Evolutionary conservation across 1,284 basidiomycete genomes (phyloP).

Genomic region (Anthracocystis setariae): DNA sequence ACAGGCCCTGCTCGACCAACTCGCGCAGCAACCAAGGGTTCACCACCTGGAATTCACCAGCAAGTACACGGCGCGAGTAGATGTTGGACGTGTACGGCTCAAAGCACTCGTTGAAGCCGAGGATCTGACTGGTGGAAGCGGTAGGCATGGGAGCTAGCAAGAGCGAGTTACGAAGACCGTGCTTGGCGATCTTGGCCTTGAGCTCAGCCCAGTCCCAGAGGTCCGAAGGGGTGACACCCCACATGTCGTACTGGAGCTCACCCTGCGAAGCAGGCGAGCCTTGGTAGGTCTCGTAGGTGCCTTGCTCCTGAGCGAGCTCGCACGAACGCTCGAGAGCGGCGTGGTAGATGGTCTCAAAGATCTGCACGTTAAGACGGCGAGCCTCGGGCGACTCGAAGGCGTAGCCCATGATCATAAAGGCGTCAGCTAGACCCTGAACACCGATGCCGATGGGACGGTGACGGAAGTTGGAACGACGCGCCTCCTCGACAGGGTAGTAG

Average conservation of each 20-base stretch:
- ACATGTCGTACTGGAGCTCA: conserved; percentile 92
- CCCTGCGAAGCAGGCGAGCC: conserved; percentile 91
- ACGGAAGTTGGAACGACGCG: conserved; percentile 92
- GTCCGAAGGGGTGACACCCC: conserved; percentile 90
- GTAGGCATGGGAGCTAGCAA: conserved; percentile 97
- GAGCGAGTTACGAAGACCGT: conserved; percentile 93
- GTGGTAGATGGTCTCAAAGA: conserved; percentile 99
- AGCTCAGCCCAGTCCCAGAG: conserved; percentile 94
- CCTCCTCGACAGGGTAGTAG: conserved; percentile 90
- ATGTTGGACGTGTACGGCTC: conserved; percentile 98
- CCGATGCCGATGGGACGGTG: conserved; percentile 98
- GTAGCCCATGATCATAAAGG: conserved; percentile 96
- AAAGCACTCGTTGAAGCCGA: conserved; percentile 98
- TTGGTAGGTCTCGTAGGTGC: conserved; percentile 89
- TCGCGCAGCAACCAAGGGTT: conserved; percentile 98
- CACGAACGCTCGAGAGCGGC: conserved; percentile 90
- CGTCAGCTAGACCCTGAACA: conserved; percentile 96
- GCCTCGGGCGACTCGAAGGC: conserved; percentile 93
- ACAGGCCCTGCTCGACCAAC: conserved; percentile 91
- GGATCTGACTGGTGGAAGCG: conserved; percentile 96
- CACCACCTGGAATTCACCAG: conserved; percentile 99
- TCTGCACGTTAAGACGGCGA: conserved; percentile 88
- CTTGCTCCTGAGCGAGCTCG: conserved; percentile 84
- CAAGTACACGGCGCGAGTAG: conserved; percentile 98
- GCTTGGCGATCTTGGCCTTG: conserved; percentile 86